These are phyloP conservation scores for Raddia distichophylla DNA, from an alignment of 176 grass and related monocot genomes.

Conservation along the genomic window DNA sequence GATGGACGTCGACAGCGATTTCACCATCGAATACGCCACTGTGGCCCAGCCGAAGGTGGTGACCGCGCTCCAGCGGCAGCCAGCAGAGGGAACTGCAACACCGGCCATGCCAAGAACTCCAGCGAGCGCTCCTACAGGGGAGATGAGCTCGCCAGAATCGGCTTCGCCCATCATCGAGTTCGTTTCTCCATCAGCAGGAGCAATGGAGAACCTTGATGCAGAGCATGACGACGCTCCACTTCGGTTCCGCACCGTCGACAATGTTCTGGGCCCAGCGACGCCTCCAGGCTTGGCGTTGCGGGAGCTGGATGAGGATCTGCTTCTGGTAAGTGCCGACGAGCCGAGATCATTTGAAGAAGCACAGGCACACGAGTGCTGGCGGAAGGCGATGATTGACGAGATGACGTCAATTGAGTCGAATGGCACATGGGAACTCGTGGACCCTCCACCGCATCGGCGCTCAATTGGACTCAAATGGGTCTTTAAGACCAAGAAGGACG, in stretches of 20 bases:
- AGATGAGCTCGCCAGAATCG: no score
- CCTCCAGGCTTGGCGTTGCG: no score
- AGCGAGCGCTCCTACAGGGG: no score
- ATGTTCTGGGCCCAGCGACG: neutral
- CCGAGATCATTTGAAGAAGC: neutral
- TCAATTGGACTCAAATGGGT: neutral
- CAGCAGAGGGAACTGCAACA: neutral
- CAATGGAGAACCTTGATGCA: neutral
- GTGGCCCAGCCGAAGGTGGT: no score
- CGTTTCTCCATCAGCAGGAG: neutral
- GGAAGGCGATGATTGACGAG: neutral
- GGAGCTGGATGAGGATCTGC: neutral
- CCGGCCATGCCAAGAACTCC: no score
- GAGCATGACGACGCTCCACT: neutral
- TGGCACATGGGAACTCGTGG: neutral
- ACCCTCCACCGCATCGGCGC: neutral
- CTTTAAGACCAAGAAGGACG: neutral
- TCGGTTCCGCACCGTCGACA: neutral
- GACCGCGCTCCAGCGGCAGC: neutral
- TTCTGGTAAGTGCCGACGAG: neutral
- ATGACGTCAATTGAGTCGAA: neutral
- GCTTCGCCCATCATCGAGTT: neutral
- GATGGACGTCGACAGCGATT: neutral
- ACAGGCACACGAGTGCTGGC: neutral
- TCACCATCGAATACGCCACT: neutral